Conservation (phyloP, 805 yeast species). For the Kodamaea hsintzibuensis region DNA sequence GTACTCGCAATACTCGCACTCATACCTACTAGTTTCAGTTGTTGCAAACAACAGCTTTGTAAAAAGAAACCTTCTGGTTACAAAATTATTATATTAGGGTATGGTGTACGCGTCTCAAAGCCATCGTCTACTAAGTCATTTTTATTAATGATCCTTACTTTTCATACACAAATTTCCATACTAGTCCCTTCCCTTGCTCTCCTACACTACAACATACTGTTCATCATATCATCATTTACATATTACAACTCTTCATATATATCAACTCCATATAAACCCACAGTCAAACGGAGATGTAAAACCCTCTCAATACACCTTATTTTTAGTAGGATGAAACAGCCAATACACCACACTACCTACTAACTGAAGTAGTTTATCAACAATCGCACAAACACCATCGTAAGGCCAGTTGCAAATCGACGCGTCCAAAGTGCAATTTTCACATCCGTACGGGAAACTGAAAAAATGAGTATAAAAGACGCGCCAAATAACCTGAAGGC, state of each 20-base stretch:
- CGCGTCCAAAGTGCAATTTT: not conserved
- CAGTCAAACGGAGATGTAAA: too few species aligned
- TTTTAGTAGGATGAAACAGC: too few species aligned
- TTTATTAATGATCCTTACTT: too few species aligned
- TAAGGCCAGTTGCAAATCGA: not conserved
- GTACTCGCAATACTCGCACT: not conserved
- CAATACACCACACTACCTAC: not conserved
- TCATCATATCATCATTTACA: too few species aligned
- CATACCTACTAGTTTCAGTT: not conserved
- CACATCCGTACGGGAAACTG: not conserved
- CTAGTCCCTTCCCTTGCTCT: too few species aligned
- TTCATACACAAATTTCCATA: too few species aligned
- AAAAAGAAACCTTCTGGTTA: not conserved
- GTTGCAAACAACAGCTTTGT: not conserved
- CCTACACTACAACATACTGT: too few species aligned
- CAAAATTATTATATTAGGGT: not conserved
- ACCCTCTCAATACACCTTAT: too few species aligned
- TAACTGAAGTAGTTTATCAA: not conserved
- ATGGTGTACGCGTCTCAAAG: not conserved
- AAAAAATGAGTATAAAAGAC: not conserved
- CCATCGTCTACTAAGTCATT: not conserved
- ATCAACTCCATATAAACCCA: too few species aligned
- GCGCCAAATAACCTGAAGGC: not conserved
- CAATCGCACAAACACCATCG: not conserved
- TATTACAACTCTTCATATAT: too few species aligned